Base-by-base conservation (phyloP, 2,329 filamentous ascomycete genomes). In the Colletotrichum phormii region DNA sequence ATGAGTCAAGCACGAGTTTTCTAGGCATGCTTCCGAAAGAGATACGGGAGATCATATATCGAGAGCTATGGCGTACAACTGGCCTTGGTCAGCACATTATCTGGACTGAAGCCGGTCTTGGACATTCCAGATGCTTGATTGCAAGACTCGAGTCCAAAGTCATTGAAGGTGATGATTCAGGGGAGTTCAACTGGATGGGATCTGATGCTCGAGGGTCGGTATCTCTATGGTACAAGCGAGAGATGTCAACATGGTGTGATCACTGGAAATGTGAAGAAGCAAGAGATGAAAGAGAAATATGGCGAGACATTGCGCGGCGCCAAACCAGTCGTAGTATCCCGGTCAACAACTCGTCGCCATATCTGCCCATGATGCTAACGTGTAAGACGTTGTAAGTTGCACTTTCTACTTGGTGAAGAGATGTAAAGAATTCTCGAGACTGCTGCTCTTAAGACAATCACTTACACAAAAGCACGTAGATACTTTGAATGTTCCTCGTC, bases 191-290 rank as follows among this genome's bases (percentile, higher is more conserved):
- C 33, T 72, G 70, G 70, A 70, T 70, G 70, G 59, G 54, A 1
- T 66, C 70, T 3, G 65, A 57, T 11, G 54, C 60, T 18, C 42
- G 65, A 9, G 70, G 70, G 3, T 24, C 65, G 33, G 59, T 53
- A 5, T 66, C 70, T 4, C 18, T 70, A 4, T 70, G 70, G 70
- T 69, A 59, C 6, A 64, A 64, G 53, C 70, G 70, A 5, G 66
- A 72, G 60, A 72, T 64, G 54, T 72, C 70, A 33, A 55, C 53
- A 0, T 72, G 70, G 66, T 69, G 70, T 9, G 70, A 72, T 37
- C 70, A 70, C 33, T 72, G 65, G 70, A 69, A 53, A 55, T 72
- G 65, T n/a, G 60, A 72, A 8, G 70, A 70, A 33, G 60, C 65
- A n/a, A 55, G 59, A 9, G 65, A 70, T 9, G 59, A 69, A 29